These are phyloP conservation scores for Rhododendron mucronatum DNA, from an alignment of 148 eudicot species.

Conservation along the genomic window DNA sequence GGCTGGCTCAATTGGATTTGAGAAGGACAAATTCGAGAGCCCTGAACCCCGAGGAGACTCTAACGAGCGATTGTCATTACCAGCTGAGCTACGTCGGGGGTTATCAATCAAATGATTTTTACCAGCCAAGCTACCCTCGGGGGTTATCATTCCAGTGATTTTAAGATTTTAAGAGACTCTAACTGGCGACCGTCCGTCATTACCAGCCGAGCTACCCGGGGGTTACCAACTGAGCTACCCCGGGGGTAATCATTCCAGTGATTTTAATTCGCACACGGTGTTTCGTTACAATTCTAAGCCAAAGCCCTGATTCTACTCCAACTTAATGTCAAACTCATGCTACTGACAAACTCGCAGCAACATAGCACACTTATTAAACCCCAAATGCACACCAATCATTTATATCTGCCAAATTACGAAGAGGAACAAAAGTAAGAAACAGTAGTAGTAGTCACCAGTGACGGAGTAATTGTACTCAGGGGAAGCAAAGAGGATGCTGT, in stretches of 20 bases:
- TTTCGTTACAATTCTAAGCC: not conserved
- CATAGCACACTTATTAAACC: not conserved
- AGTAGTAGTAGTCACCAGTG: conserved; percentile 33
- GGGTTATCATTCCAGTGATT: too few species aligned
- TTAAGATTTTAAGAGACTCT: too few species aligned
- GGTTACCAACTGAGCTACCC: too few species aligned
- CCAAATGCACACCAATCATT: not conserved
- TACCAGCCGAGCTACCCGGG: too few species aligned
- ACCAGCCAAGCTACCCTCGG: too few species aligned
- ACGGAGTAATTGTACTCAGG: conserved; percentile 91
- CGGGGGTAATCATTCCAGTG: too few species aligned
- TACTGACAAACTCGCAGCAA: not conserved
- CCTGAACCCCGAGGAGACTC: not conserved
- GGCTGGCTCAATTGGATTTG: not conserved
- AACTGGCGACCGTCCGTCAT: too few species aligned
- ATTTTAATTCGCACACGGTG: not conserved
- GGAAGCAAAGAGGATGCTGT: conserved; percentile 71
- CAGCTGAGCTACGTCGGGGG: not conserved
- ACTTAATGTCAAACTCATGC: not conserved
- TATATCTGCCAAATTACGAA: not conserved
- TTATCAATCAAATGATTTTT: not conserved
- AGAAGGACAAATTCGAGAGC: not conserved
- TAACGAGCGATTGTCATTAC: not conserved
- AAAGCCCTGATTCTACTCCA: not conserved
- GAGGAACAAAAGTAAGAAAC: not conserved